Percentiles rank a stretch among this genome's conserved stretches.
Evolutionary conservation across 2,329 filamentous ascomycete genomes (phyloP).

Genomic region (Dothidotthia symphoricarpi): DNA sequence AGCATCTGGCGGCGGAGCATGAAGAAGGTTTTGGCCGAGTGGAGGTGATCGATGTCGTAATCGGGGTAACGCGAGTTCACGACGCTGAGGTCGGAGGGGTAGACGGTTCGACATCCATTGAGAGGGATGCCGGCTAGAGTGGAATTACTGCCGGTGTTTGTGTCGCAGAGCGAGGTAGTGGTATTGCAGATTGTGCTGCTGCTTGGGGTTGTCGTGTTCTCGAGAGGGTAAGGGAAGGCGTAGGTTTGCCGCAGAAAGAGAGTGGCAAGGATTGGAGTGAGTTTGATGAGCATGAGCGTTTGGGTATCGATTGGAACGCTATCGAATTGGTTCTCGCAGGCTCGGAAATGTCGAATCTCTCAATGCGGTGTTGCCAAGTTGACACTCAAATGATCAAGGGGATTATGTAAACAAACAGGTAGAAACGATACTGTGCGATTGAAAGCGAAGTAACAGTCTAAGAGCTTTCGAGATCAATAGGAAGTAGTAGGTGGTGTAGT

Average conservation of each 20-base stretch:
- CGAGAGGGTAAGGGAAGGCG: slow-evolving; percentile 12
- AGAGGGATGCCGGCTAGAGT: not conserved
- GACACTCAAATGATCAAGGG: no score
- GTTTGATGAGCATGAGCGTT: not conserved
- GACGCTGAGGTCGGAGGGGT: slow-evolving; percentile 23
- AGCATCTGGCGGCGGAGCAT: slow-evolving; percentile 27
- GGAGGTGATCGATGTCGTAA: slow-evolving; percentile 18
- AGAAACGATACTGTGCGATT: no score
- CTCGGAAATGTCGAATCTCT: no score
- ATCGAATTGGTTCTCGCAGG: no score
- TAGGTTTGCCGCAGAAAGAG: slow-evolving; percentile 6
- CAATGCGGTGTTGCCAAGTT: no score
- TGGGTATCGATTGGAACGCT: no score
- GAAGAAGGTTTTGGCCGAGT: slow-evolving; percentile 22
- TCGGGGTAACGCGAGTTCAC: slow-evolving; percentile 31
- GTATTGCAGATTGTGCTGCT: slow-evolving; percentile 9
- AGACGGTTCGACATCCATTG: slow-evolving; percentile 19
- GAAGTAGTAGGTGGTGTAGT: no score
- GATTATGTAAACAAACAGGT: no score
- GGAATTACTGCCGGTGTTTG: not conserved
- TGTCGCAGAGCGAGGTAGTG: slow-evolving; percentile 1
- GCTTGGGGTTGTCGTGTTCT: slow-evolving; percentile 8
- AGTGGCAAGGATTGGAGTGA: slow-evolving; percentile 3
- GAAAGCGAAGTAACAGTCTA: no score
- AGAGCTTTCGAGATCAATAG: no score